A percentile compares a stretch with the other conserved stretches of the same genome.
Conservation (phyloP, 139 green algal species). For the Chlorella sp. region DNA sequence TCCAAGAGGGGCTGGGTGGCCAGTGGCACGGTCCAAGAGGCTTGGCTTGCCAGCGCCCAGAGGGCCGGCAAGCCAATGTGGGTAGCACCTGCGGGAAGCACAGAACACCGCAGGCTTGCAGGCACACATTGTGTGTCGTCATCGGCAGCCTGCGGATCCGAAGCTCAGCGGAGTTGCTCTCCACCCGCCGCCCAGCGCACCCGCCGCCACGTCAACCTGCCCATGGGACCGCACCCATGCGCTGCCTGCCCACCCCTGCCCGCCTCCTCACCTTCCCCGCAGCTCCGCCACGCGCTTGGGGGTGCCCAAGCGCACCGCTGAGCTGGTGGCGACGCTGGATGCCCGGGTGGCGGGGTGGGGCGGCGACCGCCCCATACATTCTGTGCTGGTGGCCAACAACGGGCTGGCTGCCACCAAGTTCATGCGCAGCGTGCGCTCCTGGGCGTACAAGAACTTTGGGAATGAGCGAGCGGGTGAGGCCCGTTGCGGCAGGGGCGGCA, state of each 20-base stretch:
- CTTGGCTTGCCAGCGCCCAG: no score
- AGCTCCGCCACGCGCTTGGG: conserved; percentile 26
- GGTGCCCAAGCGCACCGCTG: conserved; percentile 43
- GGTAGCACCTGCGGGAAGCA: no score
- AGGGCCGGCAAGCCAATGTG: no score
- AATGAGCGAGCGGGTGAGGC: conserved; percentile 48
- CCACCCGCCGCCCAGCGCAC: background rate
- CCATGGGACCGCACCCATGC: no score
- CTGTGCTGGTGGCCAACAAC: conserved; percentile 96
- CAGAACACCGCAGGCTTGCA: no score
- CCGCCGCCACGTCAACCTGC: background rate
- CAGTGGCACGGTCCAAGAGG: no score
- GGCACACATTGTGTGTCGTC: no score
- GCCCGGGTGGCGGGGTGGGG: conserved; percentile 28
- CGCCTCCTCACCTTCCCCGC: background rate
- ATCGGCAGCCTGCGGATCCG: no score
- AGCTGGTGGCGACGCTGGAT: conserved; percentile 34
- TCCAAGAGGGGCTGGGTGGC: no score
- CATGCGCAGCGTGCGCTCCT: conserved; percentile 90
- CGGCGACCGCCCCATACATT: conserved; percentile 48
- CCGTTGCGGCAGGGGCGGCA: background rate
- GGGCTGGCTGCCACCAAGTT: conserved; percentile 96
- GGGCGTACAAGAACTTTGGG: conserved; percentile 83
- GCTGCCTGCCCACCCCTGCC: background rate
- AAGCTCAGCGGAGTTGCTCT: background rate